A percentile compares a stretch with the other conserved stretches of the same genome.
Evolutionary conservation across 1,284 basidiomycete genomes (phyloP).

Genomic region (Apiotrichum siamense): DNA sequence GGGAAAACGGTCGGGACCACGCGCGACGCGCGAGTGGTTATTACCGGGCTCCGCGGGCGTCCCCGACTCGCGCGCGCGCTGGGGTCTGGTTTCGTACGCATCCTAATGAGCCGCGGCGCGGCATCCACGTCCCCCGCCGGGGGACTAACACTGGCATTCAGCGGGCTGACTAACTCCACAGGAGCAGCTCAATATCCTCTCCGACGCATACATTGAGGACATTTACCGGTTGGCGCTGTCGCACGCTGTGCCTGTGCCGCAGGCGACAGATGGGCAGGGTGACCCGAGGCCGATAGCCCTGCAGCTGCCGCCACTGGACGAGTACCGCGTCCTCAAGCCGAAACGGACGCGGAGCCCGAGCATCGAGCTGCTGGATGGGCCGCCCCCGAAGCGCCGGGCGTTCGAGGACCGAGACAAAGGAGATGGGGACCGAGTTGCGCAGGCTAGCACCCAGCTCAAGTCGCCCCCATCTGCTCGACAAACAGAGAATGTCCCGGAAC

Average conservation of each 20-base stretch:
- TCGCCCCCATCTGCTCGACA: too few species aligned
- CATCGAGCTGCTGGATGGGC: slow-evolving; percentile 3
- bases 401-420: too few species aligned
- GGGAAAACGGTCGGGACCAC: slow-evolving; percentile 24
- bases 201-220: slow-evolving; percentile 28
- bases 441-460: too few species aligned
- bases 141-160: neutral
- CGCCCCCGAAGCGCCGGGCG: neutral
- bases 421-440: too few species aligned
- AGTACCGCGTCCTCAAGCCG: slow-evolving; percentile 14
- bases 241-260: neutral
- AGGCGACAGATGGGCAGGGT: too few species aligned
- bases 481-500: too few species aligned
- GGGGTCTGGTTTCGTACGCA: slow-evolving; percentile 2
- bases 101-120: too few species aligned
- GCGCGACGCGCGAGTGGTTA: slow-evolving; percentile 23
- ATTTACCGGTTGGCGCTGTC: slow-evolving; percentile 16
- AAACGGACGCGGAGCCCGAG: too few species aligned
- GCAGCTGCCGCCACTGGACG: slow-evolving; percentile 13
- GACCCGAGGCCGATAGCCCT: too few species aligned
- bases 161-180: too few species aligned
- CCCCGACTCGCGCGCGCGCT: slow-evolving; percentile 33
- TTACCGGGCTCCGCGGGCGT: slow-evolving; percentile 38
- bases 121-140: too few species aligned
- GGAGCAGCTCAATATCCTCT: slow-evolving; percentile 24